phyloP scores from a whole-genome alignment of 2,329 filamentous ascomycete species.

The Fusarium sp. region DNA sequence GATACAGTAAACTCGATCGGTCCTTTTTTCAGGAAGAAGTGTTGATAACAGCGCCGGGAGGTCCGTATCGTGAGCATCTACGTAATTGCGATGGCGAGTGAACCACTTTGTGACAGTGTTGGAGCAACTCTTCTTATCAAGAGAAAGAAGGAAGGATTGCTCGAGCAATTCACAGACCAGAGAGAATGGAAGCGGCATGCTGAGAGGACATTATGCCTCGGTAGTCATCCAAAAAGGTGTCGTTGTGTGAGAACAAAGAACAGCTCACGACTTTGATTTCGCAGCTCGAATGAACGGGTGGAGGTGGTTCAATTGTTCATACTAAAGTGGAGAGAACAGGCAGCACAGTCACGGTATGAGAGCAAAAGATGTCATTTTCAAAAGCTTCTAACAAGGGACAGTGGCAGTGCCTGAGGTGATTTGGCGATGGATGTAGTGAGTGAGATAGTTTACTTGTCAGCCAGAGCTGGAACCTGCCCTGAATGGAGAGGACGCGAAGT shows the following conservation, averaged over 20 bases:
- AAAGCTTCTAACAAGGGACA: background rate
- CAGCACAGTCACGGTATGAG: constrained; percentile 7
- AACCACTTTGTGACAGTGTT: constrained; percentile 74
- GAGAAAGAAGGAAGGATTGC: constrained; percentile 63
- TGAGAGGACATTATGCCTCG: constrained; percentile 8
- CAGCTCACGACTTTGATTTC: background rate
- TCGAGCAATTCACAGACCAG: constrained; percentile 80
- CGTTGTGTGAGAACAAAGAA: background rate
- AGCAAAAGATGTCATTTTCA: constrained; percentile 13
- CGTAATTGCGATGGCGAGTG: constrained; percentile 63
- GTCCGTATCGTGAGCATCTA: constrained; percentile 68
- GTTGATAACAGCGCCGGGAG: constrained; percentile 76
- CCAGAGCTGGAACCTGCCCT: constrained; percentile 13
- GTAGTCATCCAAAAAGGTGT: background rate
- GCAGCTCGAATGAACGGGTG: background rate
- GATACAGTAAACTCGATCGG: constrained; percentile 81
- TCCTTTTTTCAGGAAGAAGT: constrained; percentile 78
- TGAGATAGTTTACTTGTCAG: constrained; percentile 38
- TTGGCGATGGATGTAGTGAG: constrained; percentile 22
- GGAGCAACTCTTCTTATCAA: constrained; percentile 47
- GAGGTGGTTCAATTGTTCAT: background rate
- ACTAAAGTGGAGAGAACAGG: constrained; percentile 7
- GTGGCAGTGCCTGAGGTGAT: constrained; percentile 8
- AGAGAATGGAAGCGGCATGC: constrained; percentile 76
- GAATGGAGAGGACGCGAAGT: constrained; percentile 33